Evolutionary conservation across 192 early-diverging fungal species (phyloP).

Genomic region (Powellomyces hirtus): DNA sequence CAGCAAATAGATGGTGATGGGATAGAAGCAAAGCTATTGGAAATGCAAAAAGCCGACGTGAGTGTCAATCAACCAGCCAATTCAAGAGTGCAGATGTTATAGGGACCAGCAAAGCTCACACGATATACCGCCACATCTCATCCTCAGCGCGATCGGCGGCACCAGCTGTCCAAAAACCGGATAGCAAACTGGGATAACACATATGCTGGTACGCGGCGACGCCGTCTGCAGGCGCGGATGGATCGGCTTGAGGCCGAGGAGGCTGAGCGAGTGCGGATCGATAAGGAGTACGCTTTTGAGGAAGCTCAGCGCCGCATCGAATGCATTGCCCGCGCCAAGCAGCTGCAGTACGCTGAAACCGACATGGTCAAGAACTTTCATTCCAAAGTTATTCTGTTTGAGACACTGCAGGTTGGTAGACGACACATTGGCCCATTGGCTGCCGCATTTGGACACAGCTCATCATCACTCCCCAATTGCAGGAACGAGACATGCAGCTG

Average conservation of each 20-base stretch:
- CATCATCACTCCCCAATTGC: neutral
- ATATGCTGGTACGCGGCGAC: constrained; percentile 34
- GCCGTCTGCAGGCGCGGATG: constrained; percentile 23
- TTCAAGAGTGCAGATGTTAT: neutral
- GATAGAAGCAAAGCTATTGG: constrained; percentile 15
- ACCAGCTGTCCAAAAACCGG: constrained; percentile 29
- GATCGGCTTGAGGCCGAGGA: constrained; percentile 35
- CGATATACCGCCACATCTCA: neutral
- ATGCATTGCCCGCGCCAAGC: constrained; percentile 41
- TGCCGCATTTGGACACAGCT: neutral
- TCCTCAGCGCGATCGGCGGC: constrained; percentile 30
- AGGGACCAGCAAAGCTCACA: neutral
- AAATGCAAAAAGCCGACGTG: constrained; percentile 29
- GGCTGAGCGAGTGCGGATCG: constrained; percentile 20
- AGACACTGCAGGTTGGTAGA: constrained; percentile 27
- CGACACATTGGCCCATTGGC: neutral
- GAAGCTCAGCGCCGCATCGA: constrained; percentile 29
- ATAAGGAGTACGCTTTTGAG: constrained; percentile 30
- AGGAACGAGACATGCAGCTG: constrained; percentile 45
- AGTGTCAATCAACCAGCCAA: neutral
- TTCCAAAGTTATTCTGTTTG: constrained; percentile 31
- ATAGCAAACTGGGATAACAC: constrained; percentile 43
- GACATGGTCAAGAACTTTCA: constrained; percentile 48
- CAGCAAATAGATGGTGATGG: constrained; percentile 27
- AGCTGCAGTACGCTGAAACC: constrained; percentile 41